Evolutionary conservation across 208 protist genomes (phyloP).

Genomic region (Trypanosoma boissoni): DNA sequence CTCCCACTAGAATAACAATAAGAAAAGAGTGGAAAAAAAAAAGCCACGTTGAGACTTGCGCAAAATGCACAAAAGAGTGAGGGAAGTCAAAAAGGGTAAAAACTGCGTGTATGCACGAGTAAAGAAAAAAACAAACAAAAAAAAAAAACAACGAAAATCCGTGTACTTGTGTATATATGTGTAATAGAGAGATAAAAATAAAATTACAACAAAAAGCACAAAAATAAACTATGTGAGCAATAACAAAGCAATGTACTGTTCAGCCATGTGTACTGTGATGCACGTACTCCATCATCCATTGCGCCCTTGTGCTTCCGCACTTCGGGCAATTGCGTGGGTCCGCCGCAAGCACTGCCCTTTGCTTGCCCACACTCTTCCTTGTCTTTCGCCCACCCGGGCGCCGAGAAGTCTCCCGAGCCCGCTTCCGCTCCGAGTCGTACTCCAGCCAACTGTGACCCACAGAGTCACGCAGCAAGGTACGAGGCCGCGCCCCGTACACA

Average conservation of each 20-base stretch:
- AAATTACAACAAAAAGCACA: background rate
- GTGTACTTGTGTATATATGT: too few relatives aligned
- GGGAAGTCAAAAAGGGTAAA: too few relatives aligned
- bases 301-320: conserved; percentile 59
- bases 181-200: background rate
- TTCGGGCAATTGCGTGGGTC: conserved; percentile 53
- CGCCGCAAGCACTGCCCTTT: conserved; percentile 15
- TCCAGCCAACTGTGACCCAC: conserved; percentile 63
- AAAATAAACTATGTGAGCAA: background rate
- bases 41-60: too few relatives aligned
- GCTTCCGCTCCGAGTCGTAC: conserved; percentile 44
- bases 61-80: too few relatives aligned
- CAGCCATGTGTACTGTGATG: conserved; percentile 69
- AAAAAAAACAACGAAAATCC: conserved; percentile 1
- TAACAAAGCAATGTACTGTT: background rate
- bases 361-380: conserved; percentile 47
- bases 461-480: conserved; percentile 55
- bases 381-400: conserved; percentile 35
- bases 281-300: conserved; percentile 87
- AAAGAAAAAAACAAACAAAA: background rate
- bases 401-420: conserved; percentile 16
- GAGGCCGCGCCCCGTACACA: conserved; percentile 67
- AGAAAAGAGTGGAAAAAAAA: too few relatives aligned
- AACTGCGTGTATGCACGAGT: too few relatives aligned
- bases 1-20: background rate